Percentiles rank a stretch among this genome's conserved stretches.
Conservation (phyloP, 2,329 filamentous ascomycete genomes). For the Colletotrichum gigasporum region DNA sequence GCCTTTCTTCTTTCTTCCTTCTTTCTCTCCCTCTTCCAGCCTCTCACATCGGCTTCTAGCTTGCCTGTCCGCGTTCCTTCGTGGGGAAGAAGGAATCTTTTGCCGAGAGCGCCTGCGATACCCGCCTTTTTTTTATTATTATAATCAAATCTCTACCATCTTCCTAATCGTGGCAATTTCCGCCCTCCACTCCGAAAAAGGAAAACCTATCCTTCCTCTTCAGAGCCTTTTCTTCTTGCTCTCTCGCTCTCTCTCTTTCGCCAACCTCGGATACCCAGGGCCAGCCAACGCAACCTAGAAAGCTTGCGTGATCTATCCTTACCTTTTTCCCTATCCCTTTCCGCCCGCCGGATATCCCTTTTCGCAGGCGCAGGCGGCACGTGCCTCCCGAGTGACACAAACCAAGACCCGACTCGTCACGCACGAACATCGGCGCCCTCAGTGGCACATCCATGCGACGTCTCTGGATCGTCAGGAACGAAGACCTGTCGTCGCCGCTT, state of each 20-base stretch:
- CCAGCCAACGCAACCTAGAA: no score
- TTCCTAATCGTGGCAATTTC: conserved; percentile 23
- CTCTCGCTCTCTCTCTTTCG: not conserved
- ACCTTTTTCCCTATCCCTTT: not conserved
- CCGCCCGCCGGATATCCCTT: not conserved
- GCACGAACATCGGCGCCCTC: conserved; percentile 6
- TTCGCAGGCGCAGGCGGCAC: not conserved
- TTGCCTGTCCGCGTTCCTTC: not conserved
- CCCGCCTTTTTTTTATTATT: conserved; percentile 27
- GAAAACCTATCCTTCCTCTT: not conserved
- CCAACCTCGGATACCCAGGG: no score
- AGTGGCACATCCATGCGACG: conserved; percentile 18
- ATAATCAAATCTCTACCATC: conserved; percentile 23
- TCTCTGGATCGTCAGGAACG: conserved; percentile 16
- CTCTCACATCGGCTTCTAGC: not conserved
- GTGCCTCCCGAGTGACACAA: conserved; percentile 25
- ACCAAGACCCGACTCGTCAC: conserved; percentile 25
- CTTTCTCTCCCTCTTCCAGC: not conserved
- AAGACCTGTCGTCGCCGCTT: not conserved
- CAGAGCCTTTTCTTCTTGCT: not conserved
- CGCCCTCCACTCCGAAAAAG: not conserved
- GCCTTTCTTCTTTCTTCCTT: not conserved
- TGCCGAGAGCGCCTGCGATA: conserved; percentile 7
- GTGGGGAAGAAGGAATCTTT: not conserved
- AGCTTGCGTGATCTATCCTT: not conserved